These are phyloP conservation scores for Rubia yunnanensis DNA, from an alignment of 257 asterid genomes.

Conservation along the genomic window DNA sequence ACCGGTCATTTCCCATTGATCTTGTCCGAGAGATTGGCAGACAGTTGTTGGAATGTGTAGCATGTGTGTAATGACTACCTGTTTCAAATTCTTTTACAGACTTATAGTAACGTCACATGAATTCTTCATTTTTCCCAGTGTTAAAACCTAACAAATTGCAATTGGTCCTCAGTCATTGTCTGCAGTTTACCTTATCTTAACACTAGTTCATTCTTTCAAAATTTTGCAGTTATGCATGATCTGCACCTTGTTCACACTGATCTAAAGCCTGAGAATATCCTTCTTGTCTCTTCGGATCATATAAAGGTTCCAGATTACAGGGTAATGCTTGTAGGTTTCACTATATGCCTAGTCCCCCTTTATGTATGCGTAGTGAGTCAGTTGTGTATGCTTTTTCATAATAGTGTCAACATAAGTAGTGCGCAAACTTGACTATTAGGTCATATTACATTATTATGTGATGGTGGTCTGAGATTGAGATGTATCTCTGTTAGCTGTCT, in stretches of 20 bases:
- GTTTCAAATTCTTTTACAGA: slow-evolving; percentile 4
- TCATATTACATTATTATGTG: background rate
- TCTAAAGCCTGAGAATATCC: slow-evolving; percentile 93
- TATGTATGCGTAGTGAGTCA: background rate
- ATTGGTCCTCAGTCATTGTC: background rate
- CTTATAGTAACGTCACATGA: background rate
- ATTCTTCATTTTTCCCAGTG: background rate
- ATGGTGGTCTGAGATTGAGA: background rate
- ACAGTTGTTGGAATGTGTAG: slow-evolving; percentile 97
- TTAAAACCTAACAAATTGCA: background rate
- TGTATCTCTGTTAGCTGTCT: background rate
- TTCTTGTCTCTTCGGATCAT: slow-evolving; percentile 70
- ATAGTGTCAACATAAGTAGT: background rate
- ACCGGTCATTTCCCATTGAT: slow-evolving; percentile 97
- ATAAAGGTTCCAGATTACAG: slow-evolving; percentile 72
- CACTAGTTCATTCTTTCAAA: background rate
- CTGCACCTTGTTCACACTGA: slow-evolving; percentile 84
- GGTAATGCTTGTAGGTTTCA: slow-evolving; percentile 32
- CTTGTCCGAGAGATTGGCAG: slow-evolving; percentile 98
- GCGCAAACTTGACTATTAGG: background rate
- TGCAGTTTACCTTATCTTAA: background rate
- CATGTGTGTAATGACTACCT: slow-evolving; percentile 92
- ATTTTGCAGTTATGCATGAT: slow-evolving; percentile 85
- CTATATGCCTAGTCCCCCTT: background rate
- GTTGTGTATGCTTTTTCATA: background rate